Evolutionary conservation across 2,329 filamentous ascomycete species (phyloP), one percentile per base, ranked within the genome.

Genomic region (Phialocephala subalpina): DNA sequence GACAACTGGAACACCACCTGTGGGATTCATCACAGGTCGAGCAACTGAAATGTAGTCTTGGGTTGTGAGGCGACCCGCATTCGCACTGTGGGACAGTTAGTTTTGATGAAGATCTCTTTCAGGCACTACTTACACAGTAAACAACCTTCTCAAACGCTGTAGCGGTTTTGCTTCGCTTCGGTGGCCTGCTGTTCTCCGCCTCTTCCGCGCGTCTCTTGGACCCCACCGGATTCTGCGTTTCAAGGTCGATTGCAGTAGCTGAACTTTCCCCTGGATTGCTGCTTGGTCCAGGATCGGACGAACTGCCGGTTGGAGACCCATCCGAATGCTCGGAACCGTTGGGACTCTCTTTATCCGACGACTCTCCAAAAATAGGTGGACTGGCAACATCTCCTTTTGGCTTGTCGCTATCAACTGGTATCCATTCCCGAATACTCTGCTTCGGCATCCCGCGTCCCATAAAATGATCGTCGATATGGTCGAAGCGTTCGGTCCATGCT

Each of bases 381-480:
- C 45, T 49, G 7, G 45, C 40, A 11, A 45, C n/a, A 12, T 69
- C 64, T 33, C 60, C 69, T 62, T 68, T 71, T 3, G 70, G 56
- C 22, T 69, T 67, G 45, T 71, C 69, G 33, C 67, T 64, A 65
- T 77, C 70, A 2, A 77, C 57, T 14, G 71, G 70, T 56, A 76
- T 60, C 90, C 90, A 92, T 11, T 89, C 81, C 18, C 77, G 76
- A 22, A 90, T 90, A 7, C 77, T 73, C 71, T 74, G 82, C 67
- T 79, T 79, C 1, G 40, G 2, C 5, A 75, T 56, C 0, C 72
- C 70, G 7, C 79, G 76, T 33, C 87, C 87, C 62, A 84, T 84
- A 68, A 90, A 89, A 73, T 93, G 91, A 18, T 86, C 77, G 65
- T 94, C 92, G 69, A 97, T 94, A 74, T 97, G 93, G 71, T 94